phyloP scores from a whole-genome alignment of 257 asterid genomes.

The Capsicum baccatum region DNA sequence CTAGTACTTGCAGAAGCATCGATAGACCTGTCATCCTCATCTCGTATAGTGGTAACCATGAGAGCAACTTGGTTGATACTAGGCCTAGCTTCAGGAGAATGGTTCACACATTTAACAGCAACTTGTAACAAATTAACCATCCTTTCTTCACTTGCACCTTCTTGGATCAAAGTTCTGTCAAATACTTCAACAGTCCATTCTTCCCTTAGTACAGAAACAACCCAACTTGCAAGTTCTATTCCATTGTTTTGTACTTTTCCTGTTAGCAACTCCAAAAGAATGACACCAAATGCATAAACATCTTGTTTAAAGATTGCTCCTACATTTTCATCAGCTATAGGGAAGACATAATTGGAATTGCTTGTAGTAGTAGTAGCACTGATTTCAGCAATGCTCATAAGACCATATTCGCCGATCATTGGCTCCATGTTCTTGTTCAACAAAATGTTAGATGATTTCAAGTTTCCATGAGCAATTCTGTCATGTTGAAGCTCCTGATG shows the following conservation, averaged over 20 bases:
- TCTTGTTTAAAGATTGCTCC: conserved; percentile 53
- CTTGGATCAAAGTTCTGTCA: conserved; percentile 58
- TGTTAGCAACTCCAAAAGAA: conserved; percentile 77
- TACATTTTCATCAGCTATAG: conserved; percentile 40
- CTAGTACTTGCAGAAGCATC: conserved; percentile 51
- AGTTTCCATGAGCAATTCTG: conserved; percentile 71
- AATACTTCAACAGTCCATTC: conserved; percentile 89
- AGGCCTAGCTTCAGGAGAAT: conserved; percentile 54
- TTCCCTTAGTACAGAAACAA: conserved; percentile 64
- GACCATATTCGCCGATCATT: conserved; percentile 71
- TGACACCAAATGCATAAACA: conserved; percentile 58
- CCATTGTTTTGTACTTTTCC: conserved; percentile 62
- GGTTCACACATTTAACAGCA: conserved; percentile 61
- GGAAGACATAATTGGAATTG: conserved; percentile 29
- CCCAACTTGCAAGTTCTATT: conserved; percentile 67
- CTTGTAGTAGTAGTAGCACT: conserved; percentile 16
- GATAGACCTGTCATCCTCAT: conserved; percentile 70
- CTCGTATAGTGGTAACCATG: conserved; percentile 50
- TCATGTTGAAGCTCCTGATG: conserved; percentile 40
- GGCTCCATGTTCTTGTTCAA: conserved; percentile 63
- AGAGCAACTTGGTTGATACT: conserved; percentile 56
- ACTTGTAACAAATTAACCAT: conserved; percentile 67
- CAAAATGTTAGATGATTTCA: conserved; percentile 76
- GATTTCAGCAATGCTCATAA: conserved; percentile 35
- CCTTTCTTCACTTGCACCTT: conserved; percentile 74